Evolutionary conservation across 2,329 filamentous ascomycete genomes (phyloP).

Genomic region (Thielaviopsis musarum): DNA sequence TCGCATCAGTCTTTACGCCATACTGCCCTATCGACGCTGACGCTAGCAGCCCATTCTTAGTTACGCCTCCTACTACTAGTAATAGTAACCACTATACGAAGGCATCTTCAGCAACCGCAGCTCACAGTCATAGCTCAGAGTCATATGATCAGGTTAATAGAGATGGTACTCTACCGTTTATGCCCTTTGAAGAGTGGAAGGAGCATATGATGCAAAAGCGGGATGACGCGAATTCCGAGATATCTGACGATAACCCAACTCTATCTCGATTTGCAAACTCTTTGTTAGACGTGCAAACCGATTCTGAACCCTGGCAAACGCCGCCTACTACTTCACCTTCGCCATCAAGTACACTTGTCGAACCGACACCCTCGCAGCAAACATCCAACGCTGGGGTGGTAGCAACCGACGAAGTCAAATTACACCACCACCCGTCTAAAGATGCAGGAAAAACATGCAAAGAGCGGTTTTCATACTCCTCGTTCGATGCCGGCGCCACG

Average conservation of each 20-base stretch:
- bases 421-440: conserved; percentile 49
- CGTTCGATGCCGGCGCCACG: conserved; percentile 90
- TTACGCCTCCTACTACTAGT: neutral
- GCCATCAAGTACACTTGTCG: neutral
- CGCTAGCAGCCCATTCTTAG: neutral
- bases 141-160: neutral
- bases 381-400: neutral
- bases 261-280: neutral
- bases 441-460: conserved; percentile 96
- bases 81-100: neutral
- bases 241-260: neutral
- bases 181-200: conserved; percentile 11
- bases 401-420: conserved; percentile 1
- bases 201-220: conserved; percentile 7
- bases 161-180: neutral
- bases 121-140: neutral
- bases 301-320: neutral
- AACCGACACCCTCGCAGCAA: neutral
- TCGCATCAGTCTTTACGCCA: too few species aligned
- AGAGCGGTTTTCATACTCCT: conserved; percentile 92
- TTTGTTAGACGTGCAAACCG: neutral
- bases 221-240: neutral
- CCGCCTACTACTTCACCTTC: neutral
- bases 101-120: neutral
- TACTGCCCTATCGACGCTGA: neutral